These are phyloP conservation scores for Stevia rebaudiana DNA, from an alignment of 140 eudicot species.

Conservation along the genomic window DNA sequence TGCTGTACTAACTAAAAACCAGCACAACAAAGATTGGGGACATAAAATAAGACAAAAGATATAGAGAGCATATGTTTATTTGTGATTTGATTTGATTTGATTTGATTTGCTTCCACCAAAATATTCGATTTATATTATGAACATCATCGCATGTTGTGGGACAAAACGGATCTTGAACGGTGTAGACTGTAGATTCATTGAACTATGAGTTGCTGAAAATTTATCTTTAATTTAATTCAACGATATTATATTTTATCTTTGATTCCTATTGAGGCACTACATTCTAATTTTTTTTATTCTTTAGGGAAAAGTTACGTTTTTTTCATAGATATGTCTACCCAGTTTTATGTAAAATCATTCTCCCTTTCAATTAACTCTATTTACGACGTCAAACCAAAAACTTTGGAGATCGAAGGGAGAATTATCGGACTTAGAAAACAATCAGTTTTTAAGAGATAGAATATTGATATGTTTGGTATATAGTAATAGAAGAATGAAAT, in stretches of 20 bases:
- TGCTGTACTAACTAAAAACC: conserved; percentile 10
- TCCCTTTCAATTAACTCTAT: neutral
- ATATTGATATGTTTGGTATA: no score
- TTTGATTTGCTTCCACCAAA: neutral
- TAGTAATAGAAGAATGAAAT: no score
- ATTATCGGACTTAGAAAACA: no score
- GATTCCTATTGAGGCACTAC: neutral
- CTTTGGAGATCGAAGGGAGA: no score
- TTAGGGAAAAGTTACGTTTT: neutral
- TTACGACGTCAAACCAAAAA: no score
- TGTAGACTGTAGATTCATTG: neutral
- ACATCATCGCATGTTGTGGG: neutral
- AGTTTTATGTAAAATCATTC: neutral
- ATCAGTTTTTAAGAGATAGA: no score
- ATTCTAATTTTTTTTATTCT: no score
- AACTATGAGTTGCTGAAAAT: neutral
- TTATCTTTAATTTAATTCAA: no score
- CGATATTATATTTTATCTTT: neutral
- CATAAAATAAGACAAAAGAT: neutral
- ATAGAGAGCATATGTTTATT: neutral
- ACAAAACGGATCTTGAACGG: conserved; percentile 8
- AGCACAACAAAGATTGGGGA: conserved; percentile 1
- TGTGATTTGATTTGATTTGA: conserved; percentile 5
- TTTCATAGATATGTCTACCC: neutral
- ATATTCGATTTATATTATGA: neutral